Evolutionary conservation across 192 early-diverging fungal species (phyloP), one percentile per base, ranked within the genome.

Genomic region (Coemansia pectinata): DNA sequence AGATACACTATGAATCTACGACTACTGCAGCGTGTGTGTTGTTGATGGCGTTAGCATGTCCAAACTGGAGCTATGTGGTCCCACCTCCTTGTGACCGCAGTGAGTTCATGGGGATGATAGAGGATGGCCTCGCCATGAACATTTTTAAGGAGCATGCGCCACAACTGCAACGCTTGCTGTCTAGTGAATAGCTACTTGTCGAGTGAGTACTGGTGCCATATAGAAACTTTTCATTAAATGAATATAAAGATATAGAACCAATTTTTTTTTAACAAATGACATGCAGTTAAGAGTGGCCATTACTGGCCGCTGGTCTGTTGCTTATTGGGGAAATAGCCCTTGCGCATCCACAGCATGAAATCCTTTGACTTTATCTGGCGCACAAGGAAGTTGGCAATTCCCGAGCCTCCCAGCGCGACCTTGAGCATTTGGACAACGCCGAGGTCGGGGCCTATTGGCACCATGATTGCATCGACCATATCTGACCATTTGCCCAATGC

Each of bases 301-400:
- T 50, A 62, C 48, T 40, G 29, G 59, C 2, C 53, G 27, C 14
- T 39, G 38, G 59, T 7, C 29, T 31, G 29, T 23, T 58, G 55
- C 12, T 36, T 60, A 50, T 71, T 7, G 14, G 61, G 66, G 38
- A 57, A 81, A 29, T 63, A 70, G 34, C 70, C 57, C 64, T 67
- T 81, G 70, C 73, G 73, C 67, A 76, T 42, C 63, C 78, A 74
- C 17, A 81, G 58, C 73, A 81, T 76, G 69, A 81, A 81, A 36
- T 81, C 78, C 42, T 60, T 72, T 5, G 78, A 25, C 60, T 81
- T 81, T 17, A 81, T 23, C 63, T 70, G 73, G 23, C 73, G 55
- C 14, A 81, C 78, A 0, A 81, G 7, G 40, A 72, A 63, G 64
- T 76, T 72, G 17, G 57, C 70, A 10, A 81, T 15, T 2, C 59